Percentiles rank a stretch among this genome's conserved stretches.
Conservation (phyloP, 2,329 filamentous ascomycete species). For the Pseudocercospora crystallina region DNA sequence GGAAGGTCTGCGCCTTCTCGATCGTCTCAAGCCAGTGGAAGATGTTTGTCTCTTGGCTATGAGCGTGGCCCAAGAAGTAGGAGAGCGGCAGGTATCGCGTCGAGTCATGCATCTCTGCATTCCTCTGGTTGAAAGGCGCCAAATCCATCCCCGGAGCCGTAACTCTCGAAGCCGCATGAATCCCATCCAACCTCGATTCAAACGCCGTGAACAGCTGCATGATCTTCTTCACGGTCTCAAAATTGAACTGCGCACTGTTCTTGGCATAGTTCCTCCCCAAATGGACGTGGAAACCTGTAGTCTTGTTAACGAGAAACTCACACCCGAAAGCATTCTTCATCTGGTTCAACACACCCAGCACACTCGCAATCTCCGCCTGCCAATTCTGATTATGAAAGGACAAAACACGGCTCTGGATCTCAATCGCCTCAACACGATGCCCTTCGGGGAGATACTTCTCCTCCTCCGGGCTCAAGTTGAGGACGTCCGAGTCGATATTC, state of each 20-base stretch:
- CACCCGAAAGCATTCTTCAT: slow-evolving; percentile 2
- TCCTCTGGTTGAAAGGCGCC: neutral
- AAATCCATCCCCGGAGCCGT: slow-evolving; percentile 2
- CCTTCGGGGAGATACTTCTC: neutral
- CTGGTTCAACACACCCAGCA: slow-evolving; percentile 3
- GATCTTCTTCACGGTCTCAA: slow-evolving; percentile 1
- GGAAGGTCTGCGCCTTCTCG: neutral
- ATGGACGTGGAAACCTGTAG: slow-evolving; percentile 7
- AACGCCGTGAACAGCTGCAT: slow-evolving; percentile 5
- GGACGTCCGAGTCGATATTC: neutral
- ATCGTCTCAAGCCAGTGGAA: slow-evolving; percentile 7
- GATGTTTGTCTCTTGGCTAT: neutral
- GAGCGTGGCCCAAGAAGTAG: too few relatives aligned
- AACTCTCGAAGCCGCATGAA: slow-evolving; percentile 1
- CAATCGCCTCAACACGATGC: neutral
- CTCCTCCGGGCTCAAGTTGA: neutral
- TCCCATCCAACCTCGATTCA: slow-evolving; percentile 4
- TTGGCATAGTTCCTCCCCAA: neutral
- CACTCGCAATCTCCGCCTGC: neutral
- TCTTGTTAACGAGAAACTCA: slow-evolving; percentile 1
- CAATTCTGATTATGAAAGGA: neutral
- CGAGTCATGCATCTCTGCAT: too few relatives aligned
- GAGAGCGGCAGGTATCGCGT: too few relatives aligned
- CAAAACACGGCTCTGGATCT: slow-evolving; percentile 1
- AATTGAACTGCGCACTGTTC: neutral